A percentile compares a stretch with the other conserved stretches of the same genome.
phyloP scores from a whole-genome alignment of 768 basidiomycete genomes.

The Rhizopogon rudus region DNA sequence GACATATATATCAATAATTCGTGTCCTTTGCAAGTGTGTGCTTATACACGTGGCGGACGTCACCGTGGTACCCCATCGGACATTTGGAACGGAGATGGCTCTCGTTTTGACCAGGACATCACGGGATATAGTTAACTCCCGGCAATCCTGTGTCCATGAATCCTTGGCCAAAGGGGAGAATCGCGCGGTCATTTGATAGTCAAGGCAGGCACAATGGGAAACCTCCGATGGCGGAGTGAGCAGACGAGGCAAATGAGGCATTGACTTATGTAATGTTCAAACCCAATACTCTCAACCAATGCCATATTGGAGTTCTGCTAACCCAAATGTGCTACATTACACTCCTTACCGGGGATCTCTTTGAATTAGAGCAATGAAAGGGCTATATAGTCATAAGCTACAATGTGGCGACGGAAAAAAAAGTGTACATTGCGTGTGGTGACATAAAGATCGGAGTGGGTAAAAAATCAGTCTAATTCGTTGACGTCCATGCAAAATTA shows the following conservation, averaged over 20 bases:
- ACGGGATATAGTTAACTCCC: conserved; percentile 7
- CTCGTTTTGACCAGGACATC: not conserved
- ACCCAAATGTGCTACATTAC: conserved; percentile 19
- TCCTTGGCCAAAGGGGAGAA: conserved; percentile 3
- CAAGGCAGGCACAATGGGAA: conserved; percentile 7
- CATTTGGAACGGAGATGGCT: conserved; percentile 1
- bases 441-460: conserved; percentile 6
- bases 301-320: not conserved
- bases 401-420: conserved; percentile 11
- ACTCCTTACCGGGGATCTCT: conserved; percentile 4
- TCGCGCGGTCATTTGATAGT: conserved; percentile 23
- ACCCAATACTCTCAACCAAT: not conserved
- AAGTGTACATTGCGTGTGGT: conserved; percentile 8
- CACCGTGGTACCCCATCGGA: conserved; percentile 5
- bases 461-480: conserved; percentile 15
- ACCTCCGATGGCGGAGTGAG: not conserved
- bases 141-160: not conserved
- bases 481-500: conserved; percentile 19
- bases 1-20: conserved; percentile 11
- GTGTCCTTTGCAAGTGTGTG: conserved; percentile 14
- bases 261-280: conserved; percentile 2
- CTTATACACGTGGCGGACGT: conserved; percentile 21
- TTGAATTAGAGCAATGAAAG: conserved; percentile 9
- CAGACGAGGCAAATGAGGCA: not conserved
- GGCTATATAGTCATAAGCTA: conserved; percentile 1